A percentile compares a stretch with the other conserved stretches of the same genome.
phyloP scores from a whole-genome alignment of 257 asterid species.

The Nicotiana benthamiana region DNA sequence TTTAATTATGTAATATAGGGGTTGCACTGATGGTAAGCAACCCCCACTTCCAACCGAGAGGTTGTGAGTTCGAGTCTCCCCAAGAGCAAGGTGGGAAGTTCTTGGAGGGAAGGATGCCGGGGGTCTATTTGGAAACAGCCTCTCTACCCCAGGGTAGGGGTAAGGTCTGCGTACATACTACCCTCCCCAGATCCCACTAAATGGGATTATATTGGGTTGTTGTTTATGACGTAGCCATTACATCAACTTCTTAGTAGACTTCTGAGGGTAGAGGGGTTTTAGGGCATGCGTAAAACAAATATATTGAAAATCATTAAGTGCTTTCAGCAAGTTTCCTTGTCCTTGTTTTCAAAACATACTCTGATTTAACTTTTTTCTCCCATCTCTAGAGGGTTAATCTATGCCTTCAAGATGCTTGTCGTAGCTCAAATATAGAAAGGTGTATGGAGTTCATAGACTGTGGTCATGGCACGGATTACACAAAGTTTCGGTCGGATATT shows the following conservation, averaged over 20 bases:
- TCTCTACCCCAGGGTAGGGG: no score
- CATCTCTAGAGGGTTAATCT: conserved; percentile 65
- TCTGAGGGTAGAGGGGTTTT: neutral
- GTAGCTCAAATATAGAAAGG: conserved; percentile 11
- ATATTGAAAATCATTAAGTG: neutral
- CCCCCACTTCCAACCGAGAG: no score
- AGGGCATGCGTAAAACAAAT: neutral
- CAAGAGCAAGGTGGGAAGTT: no score
- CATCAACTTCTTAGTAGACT: neutral
- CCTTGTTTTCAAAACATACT: neutral
- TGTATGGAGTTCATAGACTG: conserved; percentile 64
- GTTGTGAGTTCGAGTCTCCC: no score
- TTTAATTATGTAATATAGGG: no score
- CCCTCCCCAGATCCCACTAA: no score
- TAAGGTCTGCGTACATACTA: no score
- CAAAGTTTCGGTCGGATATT: conserved; percentile 6
- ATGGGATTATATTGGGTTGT: no score
- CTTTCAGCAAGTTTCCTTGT: conserved; percentile 1
- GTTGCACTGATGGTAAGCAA: no score
- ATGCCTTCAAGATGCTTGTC: conserved; percentile 75
- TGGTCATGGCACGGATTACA: conserved; percentile 34
- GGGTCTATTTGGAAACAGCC: no score
- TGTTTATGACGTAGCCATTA: neutral
- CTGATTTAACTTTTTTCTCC: neutral
- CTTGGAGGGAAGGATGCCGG: no score